Evolutionary conservation across 768 basidiomycete genomes (phyloP).

Genomic region (Pleurotus eryngii): DNA sequence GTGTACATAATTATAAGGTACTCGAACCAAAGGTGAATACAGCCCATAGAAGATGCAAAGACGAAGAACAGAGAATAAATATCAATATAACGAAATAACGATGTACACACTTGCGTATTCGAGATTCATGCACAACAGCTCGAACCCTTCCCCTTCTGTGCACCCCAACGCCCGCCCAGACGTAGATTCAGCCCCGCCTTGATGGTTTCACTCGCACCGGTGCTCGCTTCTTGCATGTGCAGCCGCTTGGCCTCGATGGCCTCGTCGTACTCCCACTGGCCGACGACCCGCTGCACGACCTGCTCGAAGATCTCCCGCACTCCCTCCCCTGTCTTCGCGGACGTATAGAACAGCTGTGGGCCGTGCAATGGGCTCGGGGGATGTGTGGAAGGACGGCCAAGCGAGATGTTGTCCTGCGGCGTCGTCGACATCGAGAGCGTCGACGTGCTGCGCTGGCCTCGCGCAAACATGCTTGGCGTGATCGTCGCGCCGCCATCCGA

Average conservation of each 20-base stretch:
- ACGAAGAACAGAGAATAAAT: no score
- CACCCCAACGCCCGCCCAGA: not conserved
- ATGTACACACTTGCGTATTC: not conserved
- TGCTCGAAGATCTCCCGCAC: slow-evolving; percentile 77
- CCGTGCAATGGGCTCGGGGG: slow-evolving; percentile 33
- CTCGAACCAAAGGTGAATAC: no score
- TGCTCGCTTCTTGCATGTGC: slow-evolving; percentile 34
- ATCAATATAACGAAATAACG: no score
- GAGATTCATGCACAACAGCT: slow-evolving; percentile 11
- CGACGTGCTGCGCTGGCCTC: slow-evolving; percentile 19
- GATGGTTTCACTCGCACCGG: slow-evolving; percentile 29
- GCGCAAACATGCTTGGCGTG: slow-evolving; percentile 56
- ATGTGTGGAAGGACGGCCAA: slow-evolving; percentile 25
- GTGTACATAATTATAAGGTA: no score
- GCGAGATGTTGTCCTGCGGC: slow-evolving; percentile 14
- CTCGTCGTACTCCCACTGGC: slow-evolving; percentile 68
- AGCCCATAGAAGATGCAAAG: no score
- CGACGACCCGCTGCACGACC: slow-evolving; percentile 59
- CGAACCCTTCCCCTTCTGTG: slow-evolving; percentile 3
- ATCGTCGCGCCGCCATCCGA: slow-evolving; percentile 49
- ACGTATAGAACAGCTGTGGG: slow-evolving; percentile 70
- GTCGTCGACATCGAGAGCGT: not conserved
- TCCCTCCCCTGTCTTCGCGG: slow-evolving; percentile 75
- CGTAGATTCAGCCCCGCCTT: slow-evolving; percentile 19
- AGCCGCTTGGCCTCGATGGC: slow-evolving; percentile 42